Conservation (phyloP, 345 rosid species). For the Camelina hispida region DNA sequence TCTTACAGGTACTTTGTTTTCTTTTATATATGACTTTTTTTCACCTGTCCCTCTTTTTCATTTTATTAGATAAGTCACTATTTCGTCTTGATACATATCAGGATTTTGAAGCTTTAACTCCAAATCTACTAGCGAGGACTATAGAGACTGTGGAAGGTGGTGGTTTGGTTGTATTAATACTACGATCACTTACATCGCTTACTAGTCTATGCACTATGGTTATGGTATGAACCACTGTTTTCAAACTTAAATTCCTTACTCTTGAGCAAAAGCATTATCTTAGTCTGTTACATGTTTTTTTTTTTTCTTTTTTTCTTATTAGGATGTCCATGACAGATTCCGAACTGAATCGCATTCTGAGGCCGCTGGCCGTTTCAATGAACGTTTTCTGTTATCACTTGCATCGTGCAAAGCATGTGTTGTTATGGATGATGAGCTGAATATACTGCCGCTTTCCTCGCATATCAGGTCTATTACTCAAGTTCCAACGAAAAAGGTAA, state of each 20-base stretch:
- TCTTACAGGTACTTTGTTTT: constrained; percentile 68
- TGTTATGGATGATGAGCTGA: constrained; percentile 95
- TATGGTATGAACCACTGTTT: constrained; percentile 63
- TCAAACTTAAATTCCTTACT: background rate
- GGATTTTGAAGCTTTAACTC: constrained; percentile 99
- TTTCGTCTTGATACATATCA: constrained; percentile 39
- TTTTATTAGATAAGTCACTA: constrained; percentile 22
- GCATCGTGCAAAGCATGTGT: constrained; percentile 94
- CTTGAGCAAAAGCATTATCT: constrained; percentile 2
- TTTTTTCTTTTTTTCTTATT: constrained; percentile 44
- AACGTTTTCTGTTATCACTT: constrained; percentile 83
- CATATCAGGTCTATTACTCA: constrained; percentile 78
- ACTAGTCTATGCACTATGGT: constrained; percentile 95
- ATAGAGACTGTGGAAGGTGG: constrained; percentile 99
- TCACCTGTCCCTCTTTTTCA: constrained; percentile 18
- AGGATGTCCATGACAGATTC: constrained; percentile 98
- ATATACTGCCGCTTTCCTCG: constrained; percentile 90
- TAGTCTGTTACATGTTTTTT: no score
- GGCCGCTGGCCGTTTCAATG: constrained; percentile 89
- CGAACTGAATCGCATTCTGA: constrained; percentile 94
- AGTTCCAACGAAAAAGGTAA: constrained; percentile 69
- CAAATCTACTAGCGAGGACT: constrained; percentile 94
- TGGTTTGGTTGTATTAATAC: constrained; percentile 77
- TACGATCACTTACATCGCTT: constrained; percentile 79
- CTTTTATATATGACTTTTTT: background rate